A percentile compares a stretch with the other conserved stretches of the same genome.
Evolutionary conservation across 2,329 filamentous ascomycete species (phyloP).

Genomic region (Paraphoma chrysanthemicola): DNA sequence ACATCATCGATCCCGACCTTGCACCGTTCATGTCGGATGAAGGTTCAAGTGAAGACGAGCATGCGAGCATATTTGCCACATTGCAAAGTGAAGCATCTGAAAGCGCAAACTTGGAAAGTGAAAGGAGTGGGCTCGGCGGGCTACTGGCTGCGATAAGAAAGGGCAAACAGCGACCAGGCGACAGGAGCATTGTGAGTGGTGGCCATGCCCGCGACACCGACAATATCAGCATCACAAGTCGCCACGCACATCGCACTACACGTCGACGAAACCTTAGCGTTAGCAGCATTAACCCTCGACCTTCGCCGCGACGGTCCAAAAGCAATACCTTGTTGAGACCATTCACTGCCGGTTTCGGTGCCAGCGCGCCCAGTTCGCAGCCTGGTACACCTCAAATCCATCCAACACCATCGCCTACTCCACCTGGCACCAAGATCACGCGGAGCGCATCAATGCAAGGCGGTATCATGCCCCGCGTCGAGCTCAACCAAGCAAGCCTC

Average conservation of each 20-base stretch:
- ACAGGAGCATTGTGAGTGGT: constrained; percentile 70
- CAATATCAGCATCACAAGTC: constrained; percentile 68
- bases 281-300: constrained; percentile 75
- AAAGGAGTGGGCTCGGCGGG: constrained; percentile 75
- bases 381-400: constrained; percentile 32
- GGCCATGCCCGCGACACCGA: constrained; percentile 71
- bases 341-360: constrained; percentile 50
- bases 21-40: constrained; percentile 95
- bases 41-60: constrained; percentile 90
- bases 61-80: constrained; percentile 81
- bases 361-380: constrained; percentile 18
- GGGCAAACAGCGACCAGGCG: constrained; percentile 73
- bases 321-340: constrained; percentile 61
- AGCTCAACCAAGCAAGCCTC: constrained; percentile 86
- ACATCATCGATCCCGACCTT: constrained; percentile 96
- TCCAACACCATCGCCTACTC: constrained; percentile 33
- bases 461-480: constrained; percentile 74
- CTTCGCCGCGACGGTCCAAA: constrained; percentile 72
- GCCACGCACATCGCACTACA: constrained; percentile 67
- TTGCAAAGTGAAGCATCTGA: constrained; percentile 70
- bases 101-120: constrained; percentile 71
- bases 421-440: constrained; percentile 53
- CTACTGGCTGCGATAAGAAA: constrained; percentile 77
- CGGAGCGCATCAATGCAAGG: constrained; percentile 85
- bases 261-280: constrained; percentile 85